These are phyloP conservation scores for Coniochaeta ligniaria DNA, from an alignment of 2,329 filamentous ascomycete species.

Conservation along the genomic window DNA sequence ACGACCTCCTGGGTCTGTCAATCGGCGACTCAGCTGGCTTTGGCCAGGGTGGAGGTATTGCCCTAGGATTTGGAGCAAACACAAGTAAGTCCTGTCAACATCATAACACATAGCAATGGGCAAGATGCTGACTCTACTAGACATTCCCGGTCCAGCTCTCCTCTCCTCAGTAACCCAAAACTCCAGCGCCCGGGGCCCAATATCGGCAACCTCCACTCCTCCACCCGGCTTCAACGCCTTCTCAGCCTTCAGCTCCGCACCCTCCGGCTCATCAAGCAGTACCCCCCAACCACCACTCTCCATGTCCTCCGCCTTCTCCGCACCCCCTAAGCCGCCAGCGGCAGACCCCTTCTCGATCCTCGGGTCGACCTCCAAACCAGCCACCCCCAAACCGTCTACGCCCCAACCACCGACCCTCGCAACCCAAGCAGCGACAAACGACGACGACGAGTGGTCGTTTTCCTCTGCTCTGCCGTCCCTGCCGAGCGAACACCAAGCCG, in stretches of 20 bases:
- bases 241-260: constrained; percentile 45
- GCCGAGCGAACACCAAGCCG: constrained; percentile 55
- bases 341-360: constrained; percentile 49
- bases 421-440: constrained; percentile 31
- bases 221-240: constrained; percentile 41
- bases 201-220: constrained; percentile 32
- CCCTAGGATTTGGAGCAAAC: constrained; percentile 69
- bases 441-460: constrained; percentile 95
- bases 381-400: constrained; percentile 25
- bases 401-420: constrained; percentile 20
- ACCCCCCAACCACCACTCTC: constrained; percentile 44
- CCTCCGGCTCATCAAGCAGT: constrained; percentile 38
- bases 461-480: constrained; percentile 72
- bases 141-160: constrained; percentile 56
- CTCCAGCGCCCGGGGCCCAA: constrained; percentile 45
- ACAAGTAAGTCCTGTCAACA: constrained; percentile 41
- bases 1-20: constrained; percentile 84
- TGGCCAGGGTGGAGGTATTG: constrained; percentile 67
- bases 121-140: constrained; percentile 29
- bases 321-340: constrained; percentile 30
- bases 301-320: constrained; percentile 38
- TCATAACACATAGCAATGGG: too few relatives aligned
- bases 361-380: constrained; percentile 23
- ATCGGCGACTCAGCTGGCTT: constrained; percentile 61
- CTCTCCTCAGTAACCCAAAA: constrained; percentile 57